Base-by-base conservation (phyloP, 2,329 filamentous ascomycete genomes). In the Acrocalymma vagum region DNA sequence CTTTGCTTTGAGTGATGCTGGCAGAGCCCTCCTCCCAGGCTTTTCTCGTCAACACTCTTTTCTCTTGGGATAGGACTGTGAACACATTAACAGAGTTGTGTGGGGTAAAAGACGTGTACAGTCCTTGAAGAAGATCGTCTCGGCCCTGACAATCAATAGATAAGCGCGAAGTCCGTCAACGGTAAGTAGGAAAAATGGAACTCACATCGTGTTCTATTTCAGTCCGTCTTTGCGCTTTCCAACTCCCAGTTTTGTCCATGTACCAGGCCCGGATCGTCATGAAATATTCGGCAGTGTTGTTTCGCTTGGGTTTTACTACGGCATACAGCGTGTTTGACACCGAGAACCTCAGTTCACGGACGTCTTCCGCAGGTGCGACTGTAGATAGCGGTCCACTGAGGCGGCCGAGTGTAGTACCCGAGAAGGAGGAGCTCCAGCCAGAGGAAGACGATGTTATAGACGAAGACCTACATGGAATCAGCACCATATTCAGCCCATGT, bases 51-150 rank as follows among this genome's bases (percentile, higher is more conserved):
- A 38, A n/a, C 13, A 38, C 27, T 18, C 14, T 38, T 13, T 38
- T 38, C 15, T 38, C 36, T 24, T 38, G 18, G 9, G 36, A 38
- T 6, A 38, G 14, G 13, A 38, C 9, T 7, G 16, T 18, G 18
- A 30, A 38, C 14, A 21, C 36, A 17, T 25, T 11, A 6, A 22
- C 21, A 4, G 18, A 22, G 18, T 30, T 30, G 21, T 30, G 29
- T 11, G 27, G 27, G 5, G 36, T 28, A 11, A 38, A 38, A 8
- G 24, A 38, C 10, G 36, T 38, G 16, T 24, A 38, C 27, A 38
- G 25, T 13, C 28, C 36, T 25, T 31, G 36, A 13, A 38, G 36
- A n/a, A 38, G 21, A 16, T 38, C 36, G 18, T 38, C 36, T 31
- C 21, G 14, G 10, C 36, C 36, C 36, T 38, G 18, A n/a, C n/a